Evolutionary conservation across 176 grass and related monocot genomes (phyloP).

Genomic region (Poa pratensis): DNA sequence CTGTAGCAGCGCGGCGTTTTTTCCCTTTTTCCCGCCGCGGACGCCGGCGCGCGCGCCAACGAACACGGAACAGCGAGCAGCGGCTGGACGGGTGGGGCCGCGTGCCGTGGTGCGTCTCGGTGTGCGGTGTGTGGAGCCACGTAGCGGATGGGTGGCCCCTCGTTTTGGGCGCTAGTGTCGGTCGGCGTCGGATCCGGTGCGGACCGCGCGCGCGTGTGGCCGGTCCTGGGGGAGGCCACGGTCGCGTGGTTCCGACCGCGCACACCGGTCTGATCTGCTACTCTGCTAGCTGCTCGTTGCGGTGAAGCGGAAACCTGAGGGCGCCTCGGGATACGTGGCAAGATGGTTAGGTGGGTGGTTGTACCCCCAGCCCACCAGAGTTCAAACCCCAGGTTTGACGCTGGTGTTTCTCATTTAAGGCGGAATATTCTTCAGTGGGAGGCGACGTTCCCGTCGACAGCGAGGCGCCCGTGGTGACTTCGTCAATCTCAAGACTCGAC

Average conservation of each 20-base stretch:
- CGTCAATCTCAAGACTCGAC: too few relatives aligned
- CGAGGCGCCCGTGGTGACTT: too few relatives aligned
- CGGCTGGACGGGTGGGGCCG: not conserved
- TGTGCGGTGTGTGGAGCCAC: slow-evolving; percentile 10
- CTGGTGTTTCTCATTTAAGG: too few relatives aligned
- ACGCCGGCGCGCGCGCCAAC: not conserved
- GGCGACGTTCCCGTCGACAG: too few relatives aligned
- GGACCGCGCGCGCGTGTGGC: not conserved
- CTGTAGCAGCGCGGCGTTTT: not conserved
- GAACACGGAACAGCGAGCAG: slow-evolving; percentile 20
- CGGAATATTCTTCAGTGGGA: too few relatives aligned
- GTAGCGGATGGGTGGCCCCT: not conserved
- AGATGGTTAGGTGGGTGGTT: too few relatives aligned
- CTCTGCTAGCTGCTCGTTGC: not conserved
- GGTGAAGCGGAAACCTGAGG: not conserved
- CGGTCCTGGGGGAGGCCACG: not conserved
- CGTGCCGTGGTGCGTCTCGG: not conserved
- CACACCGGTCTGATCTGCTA: not conserved
- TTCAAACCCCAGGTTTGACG: too few relatives aligned
- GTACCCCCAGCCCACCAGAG: too few relatives aligned
- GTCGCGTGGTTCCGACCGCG: not conserved
- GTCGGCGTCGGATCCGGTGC: slow-evolving; percentile 39
- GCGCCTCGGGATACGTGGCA: not conserved
- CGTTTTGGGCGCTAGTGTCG: slow-evolving; percentile 42
- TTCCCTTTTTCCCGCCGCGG: slow-evolving; percentile 31